phyloP scores from a whole-genome alignment of 2,329 filamentous ascomycete genomes.

The Fusarium duplospermum region DNA sequence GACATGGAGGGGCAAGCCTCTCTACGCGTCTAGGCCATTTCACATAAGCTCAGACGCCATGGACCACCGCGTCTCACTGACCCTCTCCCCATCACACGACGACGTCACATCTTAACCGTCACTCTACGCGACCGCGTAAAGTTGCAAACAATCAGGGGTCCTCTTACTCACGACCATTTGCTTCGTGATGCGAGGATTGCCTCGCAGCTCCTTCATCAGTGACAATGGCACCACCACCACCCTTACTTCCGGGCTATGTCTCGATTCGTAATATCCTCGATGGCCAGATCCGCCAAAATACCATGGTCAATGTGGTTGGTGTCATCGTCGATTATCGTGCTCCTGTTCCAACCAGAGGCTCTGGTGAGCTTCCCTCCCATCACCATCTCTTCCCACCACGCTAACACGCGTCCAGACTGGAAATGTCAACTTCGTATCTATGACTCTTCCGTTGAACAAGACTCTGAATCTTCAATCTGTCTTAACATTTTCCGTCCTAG shows the following conservation, averaged over 20 bases:
- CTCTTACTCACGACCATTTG: neutral
- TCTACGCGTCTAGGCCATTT: slow-evolving; percentile 22
- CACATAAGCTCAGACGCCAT: neutral
- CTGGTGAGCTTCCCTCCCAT: slow-evolving; percentile 55
- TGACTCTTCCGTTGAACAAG: slow-evolving; percentile 66
- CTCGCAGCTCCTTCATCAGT: slow-evolving; percentile 7
- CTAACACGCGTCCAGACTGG: slow-evolving; percentile 57
- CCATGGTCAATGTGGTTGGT: slow-evolving; percentile 72
- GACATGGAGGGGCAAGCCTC: slow-evolving; percentile 5
- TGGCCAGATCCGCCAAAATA: slow-evolving; percentile 43
- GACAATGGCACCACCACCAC: slow-evolving; percentile 8
- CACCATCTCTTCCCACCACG: neutral
- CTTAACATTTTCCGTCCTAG: slow-evolving; percentile 72
- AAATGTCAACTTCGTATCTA: slow-evolving; percentile 71
- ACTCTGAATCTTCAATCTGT: slow-evolving; percentile 50
- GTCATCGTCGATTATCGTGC: slow-evolving; percentile 74
- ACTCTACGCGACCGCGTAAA: slow-evolving; percentile 18
- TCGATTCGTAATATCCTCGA: slow-evolving; percentile 58
- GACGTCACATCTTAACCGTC: slow-evolving; percentile 1
- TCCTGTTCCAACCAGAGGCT: slow-evolving; percentile 61
- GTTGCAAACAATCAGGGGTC: neutral
- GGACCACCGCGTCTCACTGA: slow-evolving; percentile 29
- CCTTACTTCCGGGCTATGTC: slow-evolving; percentile 40
- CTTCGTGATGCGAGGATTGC: slow-evolving; percentile 9
- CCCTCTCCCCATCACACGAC: neutral